Conservation (phyloP, 179 eudicot genomes). For the Amaranthus tricolor region DNA sequence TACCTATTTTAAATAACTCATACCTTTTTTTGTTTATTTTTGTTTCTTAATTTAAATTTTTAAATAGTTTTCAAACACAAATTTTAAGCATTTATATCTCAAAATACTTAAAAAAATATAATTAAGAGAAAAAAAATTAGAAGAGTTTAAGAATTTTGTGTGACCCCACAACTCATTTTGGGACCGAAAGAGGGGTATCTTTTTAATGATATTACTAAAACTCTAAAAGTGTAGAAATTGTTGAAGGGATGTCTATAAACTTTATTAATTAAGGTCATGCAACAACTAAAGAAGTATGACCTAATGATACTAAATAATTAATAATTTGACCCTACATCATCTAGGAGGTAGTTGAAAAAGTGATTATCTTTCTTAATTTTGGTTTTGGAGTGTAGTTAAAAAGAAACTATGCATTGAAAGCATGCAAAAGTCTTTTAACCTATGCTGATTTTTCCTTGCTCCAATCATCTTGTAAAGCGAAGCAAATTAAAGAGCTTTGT, state of each 20-base stretch:
- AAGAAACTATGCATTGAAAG: not conserved
- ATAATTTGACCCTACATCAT: conserved; percentile 21
- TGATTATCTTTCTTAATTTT: not conserved
- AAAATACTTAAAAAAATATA: too few relatives aligned
- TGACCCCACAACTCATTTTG: conserved; percentile 22
- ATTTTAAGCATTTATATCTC: too few relatives aligned
- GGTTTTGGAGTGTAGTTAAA: not conserved
- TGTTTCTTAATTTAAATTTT: too few relatives aligned
- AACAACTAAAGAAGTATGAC: conserved; percentile 17
- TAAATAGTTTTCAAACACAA: too few relatives aligned
- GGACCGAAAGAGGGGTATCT: conserved; percentile 21
- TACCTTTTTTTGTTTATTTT: too few relatives aligned
- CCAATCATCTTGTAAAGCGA: not conserved
- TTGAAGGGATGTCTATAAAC: conserved; percentile 4
- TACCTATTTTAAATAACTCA: too few relatives aligned
- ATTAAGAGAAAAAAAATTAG: not conserved
- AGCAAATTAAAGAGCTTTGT: too few relatives aligned
- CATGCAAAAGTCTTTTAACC: not conserved
- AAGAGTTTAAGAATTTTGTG: not conserved
- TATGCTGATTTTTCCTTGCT: not conserved
- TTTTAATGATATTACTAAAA: not conserved
- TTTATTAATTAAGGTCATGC: conserved; percentile 10
- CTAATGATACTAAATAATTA: conserved; percentile 4
- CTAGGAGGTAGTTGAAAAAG: conserved; percentile 19
- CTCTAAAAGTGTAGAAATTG: not conserved